Percentiles rank a stretch among this genome's conserved stretches.
These are phyloP conservation scores for Fusarium succisae DNA, from an alignment of 2,329 filamentous ascomycete species.

Conservation along the genomic window DNA sequence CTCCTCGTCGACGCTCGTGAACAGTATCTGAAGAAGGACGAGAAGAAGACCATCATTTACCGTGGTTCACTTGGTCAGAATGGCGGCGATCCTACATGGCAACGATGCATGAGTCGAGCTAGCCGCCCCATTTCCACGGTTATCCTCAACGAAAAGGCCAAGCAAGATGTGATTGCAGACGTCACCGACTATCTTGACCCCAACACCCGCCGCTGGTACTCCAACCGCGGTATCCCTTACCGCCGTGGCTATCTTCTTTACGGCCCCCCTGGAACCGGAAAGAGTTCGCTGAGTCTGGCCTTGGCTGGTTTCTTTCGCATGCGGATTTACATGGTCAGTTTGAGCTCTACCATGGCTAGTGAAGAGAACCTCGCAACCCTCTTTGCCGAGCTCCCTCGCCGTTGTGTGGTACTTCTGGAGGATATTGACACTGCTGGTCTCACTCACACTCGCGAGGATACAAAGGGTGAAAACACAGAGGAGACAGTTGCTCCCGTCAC, in stretches of 20 bases:
- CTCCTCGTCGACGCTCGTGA: slow-evolving; percentile 67
- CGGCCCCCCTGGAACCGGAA: slow-evolving; percentile 83
- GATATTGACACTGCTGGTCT: slow-evolving; percentile 80
- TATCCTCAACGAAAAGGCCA: slow-evolving; percentile 69
- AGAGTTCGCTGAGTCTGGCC: slow-evolving; percentile 76
- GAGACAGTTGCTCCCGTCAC: slow-evolving; percentile 30
- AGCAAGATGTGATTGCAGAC: slow-evolving; percentile 68
- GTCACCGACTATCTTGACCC: slow-evolving; percentile 71
- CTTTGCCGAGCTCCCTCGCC: slow-evolving; percentile 72
- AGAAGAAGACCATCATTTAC: slow-evolving; percentile 72
- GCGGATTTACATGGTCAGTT: slow-evolving; percentile 76
- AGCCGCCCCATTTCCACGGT: slow-evolving; percentile 72
- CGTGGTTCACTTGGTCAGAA: slow-evolving; percentile 60
- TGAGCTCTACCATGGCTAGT: slow-evolving; percentile 69
- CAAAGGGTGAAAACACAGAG: slow-evolving; percentile 40
- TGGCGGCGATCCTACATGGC: slow-evolving; percentile 61
- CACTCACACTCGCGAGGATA: slow-evolving; percentile 64
- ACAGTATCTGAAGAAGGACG: slow-evolving; percentile 65
- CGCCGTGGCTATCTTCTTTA: slow-evolving; percentile 84
- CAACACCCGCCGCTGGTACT: slow-evolving; percentile 78
- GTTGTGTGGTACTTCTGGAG: slow-evolving; percentile 78
- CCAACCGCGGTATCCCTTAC: slow-evolving; percentile 85
- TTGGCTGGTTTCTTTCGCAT: slow-evolving; percentile 76
- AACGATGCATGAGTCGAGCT: slow-evolving; percentile 68
- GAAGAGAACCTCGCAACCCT: slow-evolving; percentile 72